Evolutionary conservation across 257 asterid species (phyloP).

Genomic region (Avicennia marina): DNA sequence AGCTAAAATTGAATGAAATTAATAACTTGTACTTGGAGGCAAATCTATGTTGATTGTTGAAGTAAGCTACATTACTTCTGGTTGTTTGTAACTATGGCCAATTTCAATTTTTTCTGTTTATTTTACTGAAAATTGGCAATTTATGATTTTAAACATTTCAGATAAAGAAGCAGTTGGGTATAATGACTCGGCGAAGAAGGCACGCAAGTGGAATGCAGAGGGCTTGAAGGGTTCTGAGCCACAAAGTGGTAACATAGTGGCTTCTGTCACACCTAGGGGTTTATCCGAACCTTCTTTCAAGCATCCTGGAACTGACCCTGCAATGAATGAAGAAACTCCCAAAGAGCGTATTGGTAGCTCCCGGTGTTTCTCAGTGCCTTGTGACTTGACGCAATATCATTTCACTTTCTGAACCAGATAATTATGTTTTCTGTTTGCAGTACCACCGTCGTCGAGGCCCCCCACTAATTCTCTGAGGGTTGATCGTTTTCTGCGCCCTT

Average conservation of each 20-base stretch:
- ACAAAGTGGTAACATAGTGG: constrained; percentile 30
- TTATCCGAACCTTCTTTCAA: constrained; percentile 37
- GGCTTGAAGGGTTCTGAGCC: constrained; percentile 41
- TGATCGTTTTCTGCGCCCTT: constrained; percentile 84
- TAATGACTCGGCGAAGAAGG: constrained; percentile 60
- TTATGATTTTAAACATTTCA: constrained; percentile 23
- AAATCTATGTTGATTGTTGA: neutral
- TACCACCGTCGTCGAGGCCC: constrained; percentile 63
- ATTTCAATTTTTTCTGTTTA: neutral
- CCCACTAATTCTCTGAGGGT: constrained; percentile 71
- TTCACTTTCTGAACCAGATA: constrained; percentile 13
- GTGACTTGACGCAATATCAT: constrained; percentile 5
- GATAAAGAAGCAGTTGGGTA: constrained; percentile 43
- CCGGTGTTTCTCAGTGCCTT: neutral
- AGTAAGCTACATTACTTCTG: neutral
- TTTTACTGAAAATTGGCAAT: constrained; percentile 3
- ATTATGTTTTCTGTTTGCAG: constrained; percentile 33
- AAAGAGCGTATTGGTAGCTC: constrained; percentile 76
- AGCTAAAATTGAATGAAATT: neutral
- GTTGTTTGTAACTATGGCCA: neutral
- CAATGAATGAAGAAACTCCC: constrained; percentile 41
- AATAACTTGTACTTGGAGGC: neutral
- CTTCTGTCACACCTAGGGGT: constrained; percentile 41
- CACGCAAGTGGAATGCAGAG: constrained; percentile 62
- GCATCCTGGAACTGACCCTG: constrained; percentile 41